Conservation (phyloP, 345 rosid species). For the Ceriops tagal region DNA sequence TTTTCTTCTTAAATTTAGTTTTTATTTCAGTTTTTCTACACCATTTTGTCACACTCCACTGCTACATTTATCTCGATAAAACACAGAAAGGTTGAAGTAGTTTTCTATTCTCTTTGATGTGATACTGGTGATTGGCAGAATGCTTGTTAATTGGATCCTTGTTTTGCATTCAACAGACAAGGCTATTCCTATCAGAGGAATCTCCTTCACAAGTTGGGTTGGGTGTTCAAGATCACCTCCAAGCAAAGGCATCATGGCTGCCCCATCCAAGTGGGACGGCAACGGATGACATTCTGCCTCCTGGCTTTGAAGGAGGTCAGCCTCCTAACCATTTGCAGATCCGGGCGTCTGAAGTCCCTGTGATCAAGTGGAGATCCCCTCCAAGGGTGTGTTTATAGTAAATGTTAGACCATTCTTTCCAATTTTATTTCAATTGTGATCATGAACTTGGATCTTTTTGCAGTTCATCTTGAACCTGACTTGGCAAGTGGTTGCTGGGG, state of each 20-base stretch:
- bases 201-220: conserved; percentile 84
- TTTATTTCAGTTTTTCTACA: too few relatives aligned
- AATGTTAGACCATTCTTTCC: conserved; percentile 6
- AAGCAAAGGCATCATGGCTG: conserved; percentile 64
- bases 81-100: background rate
- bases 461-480: conserved; percentile 52
- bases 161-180: conserved; percentile 45
- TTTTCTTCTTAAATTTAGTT: too few relatives aligned
- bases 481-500: conserved; percentile 93
- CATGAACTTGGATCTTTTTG: conserved; percentile 25
- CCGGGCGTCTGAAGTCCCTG: conserved; percentile 60
- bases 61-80: background rate
- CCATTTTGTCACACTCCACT: too few relatives aligned
- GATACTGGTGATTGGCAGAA: background rate
- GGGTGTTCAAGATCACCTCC: conserved; percentile 85
- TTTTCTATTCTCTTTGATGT: background rate
- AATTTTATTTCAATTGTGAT: conserved; percentile 5
- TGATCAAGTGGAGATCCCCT: conserved; percentile 73
- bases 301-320: conserved; percentile 80
- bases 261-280: conserved; percentile 44
- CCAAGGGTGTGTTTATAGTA: conserved; percentile 45
- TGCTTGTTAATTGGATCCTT: background rate
- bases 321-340: conserved; percentile 45
- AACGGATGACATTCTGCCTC: conserved; percentile 68
- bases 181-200: conserved; percentile 80